Conservation (phyloP, 257 asterid genomes). For the Solanum pimpinellifolium region DNA sequence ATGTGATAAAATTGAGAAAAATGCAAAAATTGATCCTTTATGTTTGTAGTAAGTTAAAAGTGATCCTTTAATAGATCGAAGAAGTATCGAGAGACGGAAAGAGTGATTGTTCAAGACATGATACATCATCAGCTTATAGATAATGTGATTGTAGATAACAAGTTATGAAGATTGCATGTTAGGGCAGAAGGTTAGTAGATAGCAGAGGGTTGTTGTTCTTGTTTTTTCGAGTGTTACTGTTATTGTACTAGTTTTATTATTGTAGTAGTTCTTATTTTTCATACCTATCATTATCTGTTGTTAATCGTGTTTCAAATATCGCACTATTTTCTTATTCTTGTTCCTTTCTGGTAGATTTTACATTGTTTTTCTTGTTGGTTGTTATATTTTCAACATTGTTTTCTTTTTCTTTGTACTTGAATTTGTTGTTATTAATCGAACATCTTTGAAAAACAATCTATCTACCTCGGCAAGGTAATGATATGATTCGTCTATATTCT, state of each 20-base stretch:
- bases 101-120: neutral
- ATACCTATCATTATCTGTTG: neutral
- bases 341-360: neutral
- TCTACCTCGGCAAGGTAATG: neutral
- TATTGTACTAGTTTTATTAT: too few relatives aligned
- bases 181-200: neutral
- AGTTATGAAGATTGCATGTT: fast-evolving
- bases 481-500: fast-evolving
- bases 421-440: too few relatives aligned
- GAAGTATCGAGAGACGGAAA: neutral
- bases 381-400: too few relatives aligned
- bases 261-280: too few relatives aligned
- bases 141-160: fast-evolving
- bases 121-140: too few relatives aligned
- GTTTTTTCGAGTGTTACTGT: too few relatives aligned
- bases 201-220: too few relatives aligned
- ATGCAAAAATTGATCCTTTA: neutral
- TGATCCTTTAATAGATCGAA: neutral
- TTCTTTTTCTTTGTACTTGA: neutral
- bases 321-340: neutral
- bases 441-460: too few relatives aligned
- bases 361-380: neutral
- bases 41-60: neutral
- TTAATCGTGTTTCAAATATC: too few relatives aligned
- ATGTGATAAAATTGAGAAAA: neutral